phyloP scores from a whole-genome alignment of 257 asterid species.

The Verbascum thapsus region DNA sequence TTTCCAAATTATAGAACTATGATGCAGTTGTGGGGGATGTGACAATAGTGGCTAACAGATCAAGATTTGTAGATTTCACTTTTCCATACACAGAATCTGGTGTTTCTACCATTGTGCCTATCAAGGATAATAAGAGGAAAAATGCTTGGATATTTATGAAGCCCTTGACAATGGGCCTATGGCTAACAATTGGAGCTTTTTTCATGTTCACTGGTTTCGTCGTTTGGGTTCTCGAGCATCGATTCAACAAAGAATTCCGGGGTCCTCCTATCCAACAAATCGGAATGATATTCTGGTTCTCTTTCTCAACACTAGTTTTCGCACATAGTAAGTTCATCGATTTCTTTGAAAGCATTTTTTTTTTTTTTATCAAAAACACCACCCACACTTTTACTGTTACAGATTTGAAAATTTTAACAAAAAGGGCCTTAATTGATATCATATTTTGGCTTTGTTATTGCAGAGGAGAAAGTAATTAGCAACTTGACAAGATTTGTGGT shows the following conservation, averaged over 20 bases:
- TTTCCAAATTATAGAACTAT: background rate
- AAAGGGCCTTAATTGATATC: no score
- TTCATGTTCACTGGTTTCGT: conserved; percentile 49
- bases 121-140: conserved; percentile 35
- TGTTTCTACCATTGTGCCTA: conserved; percentile 37
- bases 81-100: conserved; percentile 48
- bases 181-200: conserved; percentile 50
- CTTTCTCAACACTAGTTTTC: conserved; percentile 56
- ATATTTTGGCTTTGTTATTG: background rate
- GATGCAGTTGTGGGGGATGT: conserved; percentile 52
- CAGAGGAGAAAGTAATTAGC: conserved; percentile 59
- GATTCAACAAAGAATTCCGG: conserved; percentile 45
- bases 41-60: conserved; percentile 37
- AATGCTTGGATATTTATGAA: conserved; percentile 58
- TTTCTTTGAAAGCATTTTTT: conserved; percentile 11
- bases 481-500: conserved; percentile 55
- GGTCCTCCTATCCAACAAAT: conserved; percentile 50
- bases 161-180: conserved; percentile 45
- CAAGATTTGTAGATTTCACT: conserved; percentile 41
- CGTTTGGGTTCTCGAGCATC: conserved; percentile 61
- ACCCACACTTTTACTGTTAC: no score
- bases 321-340: conserved; percentile 51
- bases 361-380: no score
- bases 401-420: no score
- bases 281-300: conserved; percentile 56